Percentiles rank a stretch among this genome's conserved stretches.
phyloP scores from a whole-genome alignment of 2,329 filamentous ascomycete species.

The Orbilia oligospora region DNA sequence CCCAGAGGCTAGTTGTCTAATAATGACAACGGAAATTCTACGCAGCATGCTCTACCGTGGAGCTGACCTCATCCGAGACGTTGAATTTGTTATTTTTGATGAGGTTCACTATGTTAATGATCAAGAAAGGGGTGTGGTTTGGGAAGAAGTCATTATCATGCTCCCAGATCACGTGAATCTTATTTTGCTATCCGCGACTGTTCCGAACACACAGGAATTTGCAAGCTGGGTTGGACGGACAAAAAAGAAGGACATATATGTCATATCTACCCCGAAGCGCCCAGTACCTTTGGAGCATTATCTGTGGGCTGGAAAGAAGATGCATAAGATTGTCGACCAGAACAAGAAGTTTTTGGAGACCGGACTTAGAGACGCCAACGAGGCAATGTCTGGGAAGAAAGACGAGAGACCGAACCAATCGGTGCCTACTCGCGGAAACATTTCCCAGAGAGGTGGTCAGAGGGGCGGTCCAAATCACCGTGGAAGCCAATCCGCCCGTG shows the following conservation, averaged over 20 bases:
- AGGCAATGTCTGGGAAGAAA: constrained; percentile 83
- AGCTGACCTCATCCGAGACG: constrained; percentile 94
- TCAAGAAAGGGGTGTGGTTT: constrained; percentile 89
- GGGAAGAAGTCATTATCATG: constrained; percentile 99
- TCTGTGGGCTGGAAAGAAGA: constrained; percentile 92
- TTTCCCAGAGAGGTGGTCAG: constrained; percentile 68
- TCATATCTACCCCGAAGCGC: constrained; percentile 96
- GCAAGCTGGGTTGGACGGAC: constrained; percentile 98
- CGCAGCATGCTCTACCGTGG: constrained; percentile 98
- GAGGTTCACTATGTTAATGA: constrained; percentile 99
- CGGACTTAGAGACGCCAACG: constrained; percentile 95
- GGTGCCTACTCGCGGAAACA: constrained; percentile 63
- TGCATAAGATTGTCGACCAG: constrained; percentile 93
- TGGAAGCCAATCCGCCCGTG: constrained; percentile 72
- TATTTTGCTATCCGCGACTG: constrained; percentile 93
- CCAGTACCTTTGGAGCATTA: constrained; percentile 97
- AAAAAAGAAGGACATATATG: constrained; percentile 98
- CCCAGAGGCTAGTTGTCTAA: constrained; percentile 95
- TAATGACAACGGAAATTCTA: constrained; percentile 99
- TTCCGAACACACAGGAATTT: constrained; percentile 97
- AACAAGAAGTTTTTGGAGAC: constrained; percentile 85
- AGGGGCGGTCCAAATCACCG: constrained; percentile 72
- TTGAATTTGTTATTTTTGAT: constrained; percentile 99
- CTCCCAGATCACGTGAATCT: constrained; percentile 95
- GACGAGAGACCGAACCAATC: constrained; percentile 73